Evolutionary conservation across 2,329 filamentous ascomycete genomes (phyloP).

Genomic region (Ascosphaera apis): DNA sequence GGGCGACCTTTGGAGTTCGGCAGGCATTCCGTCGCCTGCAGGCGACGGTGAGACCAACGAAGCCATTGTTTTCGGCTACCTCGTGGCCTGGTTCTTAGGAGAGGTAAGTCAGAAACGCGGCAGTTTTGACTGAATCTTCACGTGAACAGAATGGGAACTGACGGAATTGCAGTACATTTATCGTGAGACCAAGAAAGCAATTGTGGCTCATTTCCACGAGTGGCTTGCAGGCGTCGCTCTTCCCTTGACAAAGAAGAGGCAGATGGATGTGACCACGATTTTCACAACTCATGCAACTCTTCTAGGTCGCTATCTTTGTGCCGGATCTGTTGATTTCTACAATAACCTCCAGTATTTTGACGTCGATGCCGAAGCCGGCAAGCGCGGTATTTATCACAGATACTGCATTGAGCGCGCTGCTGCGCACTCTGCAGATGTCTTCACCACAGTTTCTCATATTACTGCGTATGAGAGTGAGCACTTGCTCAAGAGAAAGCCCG

Average conservation of each 20-base stretch:
- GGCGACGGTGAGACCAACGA: slow-evolving; percentile 92
- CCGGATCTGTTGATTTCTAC: slow-evolving; percentile 96
- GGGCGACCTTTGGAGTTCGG: slow-evolving; percentile 75
- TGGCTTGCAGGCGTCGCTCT: slow-evolving; percentile 91
- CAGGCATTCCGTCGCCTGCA: slow-evolving; percentile 80
- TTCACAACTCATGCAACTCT: slow-evolving; percentile 96
- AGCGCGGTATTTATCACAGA: slow-evolving; percentile 93
- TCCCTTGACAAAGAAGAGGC: slow-evolving; percentile 75
- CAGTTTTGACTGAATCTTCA: slow-evolving; percentile 1
- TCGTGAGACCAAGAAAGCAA: slow-evolving; percentile 74
- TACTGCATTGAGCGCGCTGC: slow-evolving; percentile 95
- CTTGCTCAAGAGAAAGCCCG: slow-evolving; percentile 87
- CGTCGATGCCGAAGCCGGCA: slow-evolving; percentile 86
- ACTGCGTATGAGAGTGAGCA: slow-evolving; percentile 97
- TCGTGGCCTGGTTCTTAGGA: slow-evolving; percentile 94
- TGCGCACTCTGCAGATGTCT: slow-evolving; percentile 80
- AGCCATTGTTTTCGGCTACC: slow-evolving; percentile 88
- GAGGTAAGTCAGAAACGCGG: slow-evolving; percentile 39
- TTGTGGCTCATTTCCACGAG: slow-evolving; percentile 97
- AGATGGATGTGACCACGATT: slow-evolving; percentile 92
- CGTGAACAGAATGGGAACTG: too few species aligned
- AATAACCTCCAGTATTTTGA: slow-evolving; percentile 97
- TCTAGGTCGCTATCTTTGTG: slow-evolving; percentile 85
- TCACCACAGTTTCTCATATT: slow-evolving; percentile 96
- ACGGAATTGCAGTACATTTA: slow-evolving; percentile 68